These are phyloP conservation scores for Ustilago crameri DNA, from an alignment of 1,284 basidiomycete genomes.

Conservation along the genomic window DNA sequence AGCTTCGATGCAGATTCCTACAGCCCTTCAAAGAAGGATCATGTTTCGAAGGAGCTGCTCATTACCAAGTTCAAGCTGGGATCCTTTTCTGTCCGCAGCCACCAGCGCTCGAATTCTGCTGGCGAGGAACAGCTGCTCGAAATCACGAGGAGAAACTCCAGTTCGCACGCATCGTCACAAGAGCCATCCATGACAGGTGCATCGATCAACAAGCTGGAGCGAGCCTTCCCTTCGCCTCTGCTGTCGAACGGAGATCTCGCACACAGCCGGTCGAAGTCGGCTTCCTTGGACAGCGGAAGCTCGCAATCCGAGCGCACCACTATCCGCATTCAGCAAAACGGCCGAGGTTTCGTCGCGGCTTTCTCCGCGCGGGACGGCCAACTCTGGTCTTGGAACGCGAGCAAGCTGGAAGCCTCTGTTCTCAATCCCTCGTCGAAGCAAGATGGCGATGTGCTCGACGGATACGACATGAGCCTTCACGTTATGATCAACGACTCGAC, in stretches of 20 bases:
- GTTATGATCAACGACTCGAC: slow-evolving; percentile 4
- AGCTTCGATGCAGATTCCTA: slow-evolving; percentile 6
- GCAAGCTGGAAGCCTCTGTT: slow-evolving; percentile 32
- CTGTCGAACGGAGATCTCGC: slow-evolving; percentile 16
- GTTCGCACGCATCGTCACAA: slow-evolving; percentile 9
- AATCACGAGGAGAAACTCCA: slow-evolving; percentile 16
- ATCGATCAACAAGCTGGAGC: slow-evolving; percentile 22
- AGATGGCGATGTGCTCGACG: slow-evolving; percentile 4
- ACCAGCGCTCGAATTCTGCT: background rate
- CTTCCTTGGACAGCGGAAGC: slow-evolving; percentile 10
- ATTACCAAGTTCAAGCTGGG: slow-evolving; percentile 33
- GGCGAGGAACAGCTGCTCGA: slow-evolving; percentile 29
- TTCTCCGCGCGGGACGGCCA: slow-evolving; percentile 26
- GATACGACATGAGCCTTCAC: slow-evolving; percentile 28
- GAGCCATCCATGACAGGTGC: slow-evolving; percentile 2
- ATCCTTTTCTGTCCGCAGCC: slow-evolving; percentile 24
- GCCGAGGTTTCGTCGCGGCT: slow-evolving; percentile 21
- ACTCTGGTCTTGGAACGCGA: slow-evolving; percentile 30
- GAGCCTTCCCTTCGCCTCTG: slow-evolving; percentile 37
- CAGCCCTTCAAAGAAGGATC: slow-evolving; percentile 1
- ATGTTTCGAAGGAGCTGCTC: slow-evolving; percentile 23
- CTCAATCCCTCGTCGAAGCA: slow-evolving; percentile 5
- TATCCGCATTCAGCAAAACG: slow-evolving; percentile 26
- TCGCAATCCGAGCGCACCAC: slow-evolving; percentile 14
- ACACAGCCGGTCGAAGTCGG: slow-evolving; percentile 7